These are phyloP conservation scores for Solanum chaucha DNA, from an alignment of 257 asterid genomes.

Conservation along the genomic window DNA sequence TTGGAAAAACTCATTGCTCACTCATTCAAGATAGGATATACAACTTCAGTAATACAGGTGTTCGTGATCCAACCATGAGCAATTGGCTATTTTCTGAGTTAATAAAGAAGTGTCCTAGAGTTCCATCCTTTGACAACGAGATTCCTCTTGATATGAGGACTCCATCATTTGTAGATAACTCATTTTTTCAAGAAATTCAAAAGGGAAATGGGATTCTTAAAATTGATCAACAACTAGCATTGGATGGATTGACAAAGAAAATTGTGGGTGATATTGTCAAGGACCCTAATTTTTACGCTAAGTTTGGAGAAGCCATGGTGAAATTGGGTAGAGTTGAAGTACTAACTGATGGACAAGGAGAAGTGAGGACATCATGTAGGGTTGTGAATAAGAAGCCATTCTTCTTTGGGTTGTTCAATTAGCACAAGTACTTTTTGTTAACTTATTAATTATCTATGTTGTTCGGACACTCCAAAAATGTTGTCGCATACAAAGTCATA, in stretches of 20 bases:
- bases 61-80: slow-evolving; percentile 52
- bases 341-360: slow-evolving; percentile 34
- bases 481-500: neutral
- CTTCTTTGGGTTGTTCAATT: neutral
- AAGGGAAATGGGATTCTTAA: slow-evolving; percentile 36
- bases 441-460: too few relatives aligned
- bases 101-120: slow-evolving; percentile 26
- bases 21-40: slow-evolving; percentile 34
- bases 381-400: neutral
- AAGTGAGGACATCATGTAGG: slow-evolving; percentile 31
- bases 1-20: slow-evolving; percentile 45
- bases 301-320: slow-evolving; percentile 54
- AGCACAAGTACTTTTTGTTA: neutral
- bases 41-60: slow-evolving; percentile 30
- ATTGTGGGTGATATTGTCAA: slow-evolving; percentile 23
- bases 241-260: slow-evolving; percentile 22
- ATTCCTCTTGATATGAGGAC: slow-evolving; percentile 37
- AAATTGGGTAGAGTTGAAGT: slow-evolving; percentile 42
- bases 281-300: slow-evolving; percentile 14
- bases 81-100: slow-evolving; percentile 6
- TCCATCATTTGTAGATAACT: slow-evolving; percentile 29
- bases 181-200: slow-evolving; percentile 32
- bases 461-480: too few relatives aligned
- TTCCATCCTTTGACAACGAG: slow-evolving; percentile 3
- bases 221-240: slow-evolving; percentile 50